phyloP scores from a whole-genome alignment of 2,329 filamentous ascomycete genomes.

The Aspergillus sp. region DNA sequence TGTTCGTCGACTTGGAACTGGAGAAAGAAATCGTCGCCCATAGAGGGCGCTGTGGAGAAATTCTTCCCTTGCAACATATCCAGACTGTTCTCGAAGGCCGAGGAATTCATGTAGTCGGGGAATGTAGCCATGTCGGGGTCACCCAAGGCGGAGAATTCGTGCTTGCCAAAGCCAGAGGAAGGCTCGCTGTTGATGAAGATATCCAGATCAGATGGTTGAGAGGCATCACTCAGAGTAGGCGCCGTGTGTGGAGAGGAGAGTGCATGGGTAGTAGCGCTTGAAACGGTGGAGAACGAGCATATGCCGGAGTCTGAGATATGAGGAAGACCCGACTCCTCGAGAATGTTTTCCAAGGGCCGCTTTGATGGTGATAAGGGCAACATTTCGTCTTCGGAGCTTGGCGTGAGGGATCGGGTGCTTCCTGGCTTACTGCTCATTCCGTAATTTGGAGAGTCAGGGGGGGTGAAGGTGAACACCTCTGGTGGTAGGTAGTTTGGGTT shows the following conservation, averaged over 20 bases:
- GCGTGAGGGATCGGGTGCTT: conserved; percentile 38
- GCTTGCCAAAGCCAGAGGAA: conserved; percentile 26
- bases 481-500: conserved; percentile 37
- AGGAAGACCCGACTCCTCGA: conserved; percentile 30
- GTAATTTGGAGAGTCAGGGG: conserved; percentile 46
- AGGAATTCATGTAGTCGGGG: conserved; percentile 34
- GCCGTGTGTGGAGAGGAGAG: conserved; percentile 39
- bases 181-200: conserved; percentile 41
- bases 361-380: conserved; percentile 36
- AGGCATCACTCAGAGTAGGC: conserved; percentile 35
- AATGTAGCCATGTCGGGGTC: conserved; percentile 32
- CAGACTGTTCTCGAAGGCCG: conserved; percentile 34
- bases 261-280: conserved; percentile 29
- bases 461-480: conserved; percentile 47
- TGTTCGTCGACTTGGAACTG: conserved; percentile 39
- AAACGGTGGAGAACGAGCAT: conserved; percentile 30
- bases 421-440: conserved; percentile 37
- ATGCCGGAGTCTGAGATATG: conserved; percentile 27
- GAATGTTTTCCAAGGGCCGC: conserved; percentile 28
- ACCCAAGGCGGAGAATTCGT: conserved; percentile 32
- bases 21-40: conserved; percentile 38
- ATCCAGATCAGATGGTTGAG: conserved; percentile 39
- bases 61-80: conserved; percentile 35
- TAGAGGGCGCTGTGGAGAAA: conserved; percentile 22
- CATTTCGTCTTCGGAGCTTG: conserved; percentile 39